Evolutionary conservation across 116 monocot species (phyloP), one percentile per base, ranked within the genome.

Genomic region (Iris pallida): DNA sequence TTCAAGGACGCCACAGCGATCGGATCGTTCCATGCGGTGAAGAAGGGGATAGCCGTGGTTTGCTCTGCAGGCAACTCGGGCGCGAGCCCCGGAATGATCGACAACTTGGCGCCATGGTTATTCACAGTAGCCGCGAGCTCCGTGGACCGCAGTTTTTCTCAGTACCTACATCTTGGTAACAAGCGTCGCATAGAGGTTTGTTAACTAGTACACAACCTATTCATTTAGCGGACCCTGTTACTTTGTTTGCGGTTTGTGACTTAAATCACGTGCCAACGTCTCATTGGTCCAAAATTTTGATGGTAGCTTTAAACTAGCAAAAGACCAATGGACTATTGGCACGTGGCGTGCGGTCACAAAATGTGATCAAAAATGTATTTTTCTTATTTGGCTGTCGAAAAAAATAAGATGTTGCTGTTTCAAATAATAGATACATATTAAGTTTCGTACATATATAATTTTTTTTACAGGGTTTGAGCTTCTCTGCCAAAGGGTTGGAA

Each of bases 71-170:
- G 78, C 45, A 78, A 78, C 14, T 6, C 59, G 0, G 78, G 78
- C 5, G 67, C 78, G 0, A 5, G 1, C 14, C 45, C 14, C 0
- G 80, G 63, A 0, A 49, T 75, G 0, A 78, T 83, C 15, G 52
- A 65, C 2, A 89, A 89, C 65, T 13, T 55, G 2, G 82, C 89
- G 4, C 85, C 89, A 7, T 85, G 85, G 85, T 71, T 82, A n/a
- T 0, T 83, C 5, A 89, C 85, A 0, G 83, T 89, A 13, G 85
- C 62, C 0, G 89, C 89, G 0, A 86, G 81, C 74, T 81, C 90
- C 6, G 66, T 83, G 7, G 86, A 86, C 56, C 58, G 90, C 16
- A 75, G 80, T 47, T 85, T 82, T 68, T 65, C 74, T 4, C 17
- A 71, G 12, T 68, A 67, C 42, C 42, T 76, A 10, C 14, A 19